Evolutionary conservation across 2,329 filamentous ascomycete species (phyloP), one percentile per base, ranked within the genome.

Genomic region (Ophiostoma angusticollis): DNA sequence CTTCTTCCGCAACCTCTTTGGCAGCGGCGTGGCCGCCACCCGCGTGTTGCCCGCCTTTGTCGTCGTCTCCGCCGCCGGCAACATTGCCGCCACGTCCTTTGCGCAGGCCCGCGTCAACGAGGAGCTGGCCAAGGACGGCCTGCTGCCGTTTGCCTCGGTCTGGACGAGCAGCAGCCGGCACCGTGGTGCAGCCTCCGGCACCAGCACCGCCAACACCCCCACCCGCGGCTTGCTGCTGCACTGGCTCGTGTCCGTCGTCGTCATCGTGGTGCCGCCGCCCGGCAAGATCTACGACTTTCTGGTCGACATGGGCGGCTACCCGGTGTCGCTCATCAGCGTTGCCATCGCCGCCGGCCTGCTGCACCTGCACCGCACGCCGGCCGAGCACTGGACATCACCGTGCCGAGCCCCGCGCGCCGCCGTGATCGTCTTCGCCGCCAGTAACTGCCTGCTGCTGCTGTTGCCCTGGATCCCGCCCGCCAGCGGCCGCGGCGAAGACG

Each of bases 161-260:
- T 59, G 56, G 48, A 50, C 52, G 9, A 54, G n/a, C n/a, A n/a
- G n/a, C n/a, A n/a, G n/a, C n/a, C n/a, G n/a, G n/a, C n/a, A n/a
- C n/a, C n/a, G n/a, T n/a, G n/a, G n/a, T n/a, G n/a, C n/a, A 7
- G 23, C 7, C 23, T 25, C 23, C 23, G 23, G 23, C 23, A 7
- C 23, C 23, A 12, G 23, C 23, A 7, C 7, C 23, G 23, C 23
- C 35, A n/a, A 18, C 9, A 31, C 46, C 1, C 58, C 56, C 6
- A 42, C 46, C 2, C 50, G 55, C n/a, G 57, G 58, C 9, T 55
- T 73, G 14, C 62, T 65, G 14, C 65, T 80, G 35, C 71, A 79
- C 44, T 79, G 74, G 55, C 59, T 77, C 14, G 72, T 74, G 23
- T 78, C 74, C 2, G 66, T 67, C 12, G 54, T 78, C 21, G 66